Evolutionary conservation across 192 early-diverging fungal species (phyloP).

Genomic region (Lunasporangiospora selenospora): DNA sequence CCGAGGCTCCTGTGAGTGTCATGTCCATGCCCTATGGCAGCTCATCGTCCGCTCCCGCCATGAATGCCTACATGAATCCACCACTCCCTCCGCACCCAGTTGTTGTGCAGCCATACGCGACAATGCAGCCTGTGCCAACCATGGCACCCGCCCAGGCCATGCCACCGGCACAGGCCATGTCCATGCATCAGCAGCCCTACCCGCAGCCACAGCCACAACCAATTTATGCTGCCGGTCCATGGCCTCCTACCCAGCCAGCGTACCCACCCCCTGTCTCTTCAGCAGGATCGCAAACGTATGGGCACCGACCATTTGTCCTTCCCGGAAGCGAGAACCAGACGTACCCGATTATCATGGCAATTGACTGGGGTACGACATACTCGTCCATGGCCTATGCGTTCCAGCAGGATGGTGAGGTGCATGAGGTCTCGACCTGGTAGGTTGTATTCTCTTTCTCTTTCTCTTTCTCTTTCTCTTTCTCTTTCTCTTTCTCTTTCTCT

Average conservation of each 20-base stretch:
- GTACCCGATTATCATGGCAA: conserved; percentile 48
- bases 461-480: neutral
- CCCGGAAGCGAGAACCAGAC: conserved; percentile 37
- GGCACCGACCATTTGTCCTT: conserved; percentile 18
- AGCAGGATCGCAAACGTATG: conserved; percentile 20
- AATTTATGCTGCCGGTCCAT: neutral
- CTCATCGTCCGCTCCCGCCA: no score
- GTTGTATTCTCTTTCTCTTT: neutral
- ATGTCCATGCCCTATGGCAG: no score
- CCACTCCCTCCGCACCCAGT: no score
- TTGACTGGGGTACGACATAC: conserved; percentile 58
- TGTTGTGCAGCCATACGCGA: no score
- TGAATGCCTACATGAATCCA: no score
- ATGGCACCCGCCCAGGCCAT: no score
- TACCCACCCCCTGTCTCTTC: neutral
- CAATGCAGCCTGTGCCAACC: no score
- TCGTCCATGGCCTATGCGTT: conserved; percentile 60
- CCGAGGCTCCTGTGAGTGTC: no score
- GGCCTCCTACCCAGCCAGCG: conserved; percentile 7
- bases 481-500: neutral
- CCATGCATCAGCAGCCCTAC: neutral
- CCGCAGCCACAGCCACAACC: conserved; percentile 9
- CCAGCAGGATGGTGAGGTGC: conserved; percentile 58
- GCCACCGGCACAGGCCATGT: no score
- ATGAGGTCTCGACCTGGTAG: conserved; percentile 52